Evolutionary conservation across 768 basidiomycete species (phyloP).

Genomic region (Collybiopsis luxurians): DNA sequence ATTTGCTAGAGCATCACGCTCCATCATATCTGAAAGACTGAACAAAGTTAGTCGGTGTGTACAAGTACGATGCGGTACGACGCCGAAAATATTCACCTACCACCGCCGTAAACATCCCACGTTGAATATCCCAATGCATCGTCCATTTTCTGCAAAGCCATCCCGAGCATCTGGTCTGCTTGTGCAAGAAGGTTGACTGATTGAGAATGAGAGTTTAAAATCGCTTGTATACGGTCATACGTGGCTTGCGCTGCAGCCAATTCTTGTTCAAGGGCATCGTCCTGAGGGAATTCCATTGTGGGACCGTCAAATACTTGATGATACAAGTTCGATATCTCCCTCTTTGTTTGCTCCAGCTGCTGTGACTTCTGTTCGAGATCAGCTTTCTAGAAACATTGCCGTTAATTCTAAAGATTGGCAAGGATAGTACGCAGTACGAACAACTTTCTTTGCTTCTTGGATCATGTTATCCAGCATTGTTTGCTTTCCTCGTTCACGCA

Average conservation of each 20-base stretch:
- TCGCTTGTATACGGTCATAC: conserved; percentile 33
- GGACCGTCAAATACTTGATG: conserved; percentile 40
- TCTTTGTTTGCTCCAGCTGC: conserved; percentile 27
- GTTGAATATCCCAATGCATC: conserved; percentile 39
- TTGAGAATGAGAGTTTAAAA: conserved; percentile 36
- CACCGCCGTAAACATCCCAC: conserved; percentile 43
- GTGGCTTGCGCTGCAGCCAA: conserved; percentile 26
- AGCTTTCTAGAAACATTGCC: conserved; percentile 21
- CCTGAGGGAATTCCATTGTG: conserved; percentile 42
- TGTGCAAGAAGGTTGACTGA: conserved; percentile 35
- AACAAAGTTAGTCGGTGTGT: neutral
- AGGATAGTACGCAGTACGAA: neutral
- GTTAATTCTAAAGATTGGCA: neutral
- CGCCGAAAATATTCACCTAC: conserved; percentile 22
- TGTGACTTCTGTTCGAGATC: conserved; percentile 31
- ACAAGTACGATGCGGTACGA: neutral
- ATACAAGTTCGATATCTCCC: conserved; percentile 38
- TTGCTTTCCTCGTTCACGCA: conserved; percentile 33
- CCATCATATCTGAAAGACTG: conserved; percentile 40
- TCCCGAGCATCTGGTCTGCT: conserved; percentile 32
- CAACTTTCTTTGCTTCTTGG: conserved; percentile 32
- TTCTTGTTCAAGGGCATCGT: conserved; percentile 40
- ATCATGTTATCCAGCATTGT: conserved; percentile 28
- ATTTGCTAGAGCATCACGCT: conserved; percentile 34
- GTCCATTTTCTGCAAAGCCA: conserved; percentile 28